Evolutionary conservation across 345 rosid genomes (phyloP).

Genomic region (Rhodamnia argentea): DNA sequence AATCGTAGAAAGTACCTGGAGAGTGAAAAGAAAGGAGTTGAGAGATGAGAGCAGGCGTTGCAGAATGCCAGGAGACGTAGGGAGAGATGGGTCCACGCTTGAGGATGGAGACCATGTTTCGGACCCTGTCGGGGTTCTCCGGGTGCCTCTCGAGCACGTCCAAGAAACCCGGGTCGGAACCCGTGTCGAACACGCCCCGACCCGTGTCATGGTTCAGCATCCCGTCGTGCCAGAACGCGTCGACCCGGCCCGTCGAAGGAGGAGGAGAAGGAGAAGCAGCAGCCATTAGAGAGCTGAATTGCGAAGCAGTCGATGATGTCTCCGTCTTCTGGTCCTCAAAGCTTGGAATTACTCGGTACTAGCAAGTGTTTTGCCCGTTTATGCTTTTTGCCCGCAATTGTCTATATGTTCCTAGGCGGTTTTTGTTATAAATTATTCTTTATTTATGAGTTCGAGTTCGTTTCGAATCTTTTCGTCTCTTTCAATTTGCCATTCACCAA

Average conservation of each 20-base stretch:
- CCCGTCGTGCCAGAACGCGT: slow-evolving; percentile 83
- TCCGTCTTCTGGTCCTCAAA: background rate
- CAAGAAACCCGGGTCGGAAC: slow-evolving; percentile 56
- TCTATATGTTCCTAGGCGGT: background rate
- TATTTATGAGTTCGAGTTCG: background rate
- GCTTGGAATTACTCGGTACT: background rate
- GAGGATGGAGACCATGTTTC: slow-evolving; percentile 81
- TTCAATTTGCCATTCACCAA: background rate
- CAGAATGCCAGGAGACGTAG: slow-evolving; percentile 53
- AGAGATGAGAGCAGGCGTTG: slow-evolving; percentile 36
- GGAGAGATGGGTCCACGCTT: slow-evolving; percentile 71
- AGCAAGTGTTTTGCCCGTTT: background rate
- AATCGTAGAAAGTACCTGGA: slow-evolving; percentile 19
- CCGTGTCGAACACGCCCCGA: slow-evolving; percentile 59
- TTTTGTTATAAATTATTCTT: background rate
- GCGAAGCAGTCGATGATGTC: background rate
- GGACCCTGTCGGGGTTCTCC: slow-evolving; percentile 66
- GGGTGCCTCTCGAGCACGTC: slow-evolving; percentile 78
- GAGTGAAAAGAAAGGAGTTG: slow-evolving; percentile 72
- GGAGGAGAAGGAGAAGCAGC: background rate
- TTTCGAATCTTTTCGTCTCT: background rate
- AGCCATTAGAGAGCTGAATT: background rate
- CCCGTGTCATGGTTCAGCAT: slow-evolving; percentile 71
- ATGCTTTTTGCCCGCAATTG: background rate
- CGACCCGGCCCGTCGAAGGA: slow-evolving; percentile 5